A percentile compares a stretch with the other conserved stretches of the same genome.
phyloP scores from a whole-genome alignment of 306 rosid genomes.

The Corylus heterophylla region DNA sequence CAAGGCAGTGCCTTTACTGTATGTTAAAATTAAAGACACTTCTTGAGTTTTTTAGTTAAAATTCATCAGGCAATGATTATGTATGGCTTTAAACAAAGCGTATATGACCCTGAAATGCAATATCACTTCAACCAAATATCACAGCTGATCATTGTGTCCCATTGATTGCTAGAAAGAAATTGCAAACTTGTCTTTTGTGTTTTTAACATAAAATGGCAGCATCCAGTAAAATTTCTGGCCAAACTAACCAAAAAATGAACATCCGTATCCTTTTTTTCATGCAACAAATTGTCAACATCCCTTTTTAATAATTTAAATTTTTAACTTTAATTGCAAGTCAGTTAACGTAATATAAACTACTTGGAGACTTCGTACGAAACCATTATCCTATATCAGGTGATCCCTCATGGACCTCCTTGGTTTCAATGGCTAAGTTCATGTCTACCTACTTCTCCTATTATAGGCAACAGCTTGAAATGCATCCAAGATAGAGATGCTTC shows the following conservation, averaged over 20 bases:
- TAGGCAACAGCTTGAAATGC: neutral
- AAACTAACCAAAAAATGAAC: conserved; percentile 5
- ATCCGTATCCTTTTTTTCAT: neutral
- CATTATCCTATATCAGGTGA: conserved; percentile 5
- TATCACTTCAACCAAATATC: conserved; percentile 11
- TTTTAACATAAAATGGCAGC: neutral
- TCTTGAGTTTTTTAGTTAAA: neutral
- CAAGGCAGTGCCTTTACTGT: neutral
- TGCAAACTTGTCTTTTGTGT: neutral
- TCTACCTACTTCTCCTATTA: neutral
- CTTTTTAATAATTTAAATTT: neutral
- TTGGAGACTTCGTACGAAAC: neutral
- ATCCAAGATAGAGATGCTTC: neutral
- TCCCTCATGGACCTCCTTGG: neutral
- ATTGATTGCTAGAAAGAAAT: conserved; percentile 3
- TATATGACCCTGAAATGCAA: neutral
- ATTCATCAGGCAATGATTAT: neutral
- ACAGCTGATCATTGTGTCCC: conserved; percentile 2
- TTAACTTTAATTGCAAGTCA: neutral
- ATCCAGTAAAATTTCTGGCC: neutral
- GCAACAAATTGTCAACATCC: neutral
- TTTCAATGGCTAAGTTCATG: neutral
- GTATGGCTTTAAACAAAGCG: conserved; percentile 2
- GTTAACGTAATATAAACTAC: neutral
- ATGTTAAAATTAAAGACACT: neutral